Evolutionary conservation across 2,329 filamentous ascomycete species (phyloP).

Genomic region (Phaeosphaeria sp.): DNA sequence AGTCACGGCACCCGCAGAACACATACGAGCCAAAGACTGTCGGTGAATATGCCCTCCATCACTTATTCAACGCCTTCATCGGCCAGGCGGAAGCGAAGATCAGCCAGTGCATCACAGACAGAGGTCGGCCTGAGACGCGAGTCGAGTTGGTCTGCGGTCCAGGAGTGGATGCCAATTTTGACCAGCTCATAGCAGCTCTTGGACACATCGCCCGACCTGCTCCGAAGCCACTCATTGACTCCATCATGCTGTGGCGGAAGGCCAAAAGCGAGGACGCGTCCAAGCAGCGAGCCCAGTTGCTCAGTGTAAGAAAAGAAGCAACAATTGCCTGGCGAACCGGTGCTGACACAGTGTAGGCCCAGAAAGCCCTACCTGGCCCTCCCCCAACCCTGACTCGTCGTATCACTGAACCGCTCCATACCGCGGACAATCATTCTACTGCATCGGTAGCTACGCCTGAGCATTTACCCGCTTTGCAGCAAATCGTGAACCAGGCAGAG

Average conservation of each 20-base stretch:
- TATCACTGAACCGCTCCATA: constrained; percentile 44
- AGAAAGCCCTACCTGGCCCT: constrained; percentile 33
- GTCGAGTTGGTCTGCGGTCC: constrained; percentile 91
- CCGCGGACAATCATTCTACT: constrained; percentile 29
- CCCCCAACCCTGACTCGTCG: constrained; percentile 41
- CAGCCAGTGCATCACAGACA: constrained; percentile 80
- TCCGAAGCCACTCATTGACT: constrained; percentile 93
- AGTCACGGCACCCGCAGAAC: constrained; percentile 66
- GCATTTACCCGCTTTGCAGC: constrained; percentile 61
- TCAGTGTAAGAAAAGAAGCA: constrained; percentile 28
- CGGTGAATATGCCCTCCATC: constrained; percentile 96
- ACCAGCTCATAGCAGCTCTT: constrained; percentile 90
- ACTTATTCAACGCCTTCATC: constrained; percentile 97
- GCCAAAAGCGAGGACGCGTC: constrained; percentile 86
- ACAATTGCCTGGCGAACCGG: background rate
- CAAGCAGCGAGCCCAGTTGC: constrained; percentile 39
- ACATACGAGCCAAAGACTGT: constrained; percentile 85
- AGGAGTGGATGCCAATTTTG: constrained; percentile 85
- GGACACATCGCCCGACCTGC: constrained; percentile 94
- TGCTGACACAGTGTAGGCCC: constrained; percentile 35
- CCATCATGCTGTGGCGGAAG: constrained; percentile 98
- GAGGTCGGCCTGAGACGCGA: constrained; percentile 79
- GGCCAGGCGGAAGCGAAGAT: constrained; percentile 96
- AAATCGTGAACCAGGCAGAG: constrained; percentile 80
- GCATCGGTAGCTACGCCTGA: constrained; percentile 37